phyloP scores from a whole-genome alignment of 805 yeast genomes.

The Kuraishia floccosa region DNA sequence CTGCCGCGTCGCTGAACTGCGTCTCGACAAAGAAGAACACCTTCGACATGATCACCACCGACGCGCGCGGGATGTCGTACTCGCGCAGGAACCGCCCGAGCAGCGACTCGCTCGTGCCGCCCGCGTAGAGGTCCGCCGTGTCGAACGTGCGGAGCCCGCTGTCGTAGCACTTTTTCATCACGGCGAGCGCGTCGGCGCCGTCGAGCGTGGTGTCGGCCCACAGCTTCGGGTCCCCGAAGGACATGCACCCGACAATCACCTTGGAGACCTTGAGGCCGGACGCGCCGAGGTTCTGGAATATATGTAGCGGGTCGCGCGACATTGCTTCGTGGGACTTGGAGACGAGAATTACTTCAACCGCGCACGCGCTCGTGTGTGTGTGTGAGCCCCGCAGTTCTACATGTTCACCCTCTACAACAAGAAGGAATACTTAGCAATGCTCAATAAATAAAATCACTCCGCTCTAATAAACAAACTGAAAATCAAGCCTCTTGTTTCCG shows the following conservation, averaged over 20 bases:
- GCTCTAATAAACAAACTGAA: too few relatives aligned
- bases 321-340: too few relatives aligned
- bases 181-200: conserved; percentile 29
- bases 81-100: conserved; percentile 42
- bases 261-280: conserved; percentile 39
- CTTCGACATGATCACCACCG: conserved; percentile 44
- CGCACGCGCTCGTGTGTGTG: too few relatives aligned
- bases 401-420: too few relatives aligned
- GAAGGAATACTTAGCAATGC: too few relatives aligned
- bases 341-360: too few relatives aligned
- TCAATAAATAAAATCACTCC: too few relatives aligned
- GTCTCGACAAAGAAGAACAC: conserved; percentile 15
- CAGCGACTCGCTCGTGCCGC: conserved; percentile 35
- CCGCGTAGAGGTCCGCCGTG: conserved; percentile 38
- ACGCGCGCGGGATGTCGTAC: conserved; percentile 39
- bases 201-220: conserved; percentile 29
- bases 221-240: conserved; percentile 34
- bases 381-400: too few relatives aligned
- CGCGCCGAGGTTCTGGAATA: conserved; percentile 24
- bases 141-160: conserved; percentile 37
- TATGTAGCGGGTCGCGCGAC: too few relatives aligned
- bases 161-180: conserved; percentile 35
- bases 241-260: conserved; percentile 44
- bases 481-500: too few relatives aligned
- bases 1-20: neutral